Evolutionary conservation across 495 filamentous ascomycete species (phyloP).

Genomic region (Penicillium canescens): DNA sequence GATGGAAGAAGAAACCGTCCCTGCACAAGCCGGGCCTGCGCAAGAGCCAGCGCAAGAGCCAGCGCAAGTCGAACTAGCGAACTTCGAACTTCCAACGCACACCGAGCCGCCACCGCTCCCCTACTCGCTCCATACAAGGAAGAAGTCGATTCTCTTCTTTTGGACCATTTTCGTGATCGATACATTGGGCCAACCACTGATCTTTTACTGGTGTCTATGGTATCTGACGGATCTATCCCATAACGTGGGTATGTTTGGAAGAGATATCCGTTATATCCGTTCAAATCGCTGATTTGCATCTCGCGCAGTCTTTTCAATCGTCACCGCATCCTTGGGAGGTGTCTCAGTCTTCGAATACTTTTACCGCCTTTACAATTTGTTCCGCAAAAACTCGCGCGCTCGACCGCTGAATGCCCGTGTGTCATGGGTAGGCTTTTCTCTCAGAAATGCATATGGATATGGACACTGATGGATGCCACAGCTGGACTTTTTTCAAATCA

Average conservation of each 20-base stretch:
- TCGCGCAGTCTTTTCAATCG: constrained; percentile 55
- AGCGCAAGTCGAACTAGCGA: too few relatives aligned
- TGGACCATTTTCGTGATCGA: constrained; percentile 60
- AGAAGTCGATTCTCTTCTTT: constrained; percentile 56
- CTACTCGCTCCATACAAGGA: constrained; percentile 55
- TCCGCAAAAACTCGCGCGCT: constrained; percentile 48
- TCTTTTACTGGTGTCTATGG: constrained; percentile 58
- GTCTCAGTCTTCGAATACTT: constrained; percentile 63
- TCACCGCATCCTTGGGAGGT: constrained; percentile 55
- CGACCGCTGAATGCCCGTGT: constrained; percentile 53
- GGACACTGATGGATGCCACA: constrained; percentile 18
- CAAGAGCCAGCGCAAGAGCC: too few relatives aligned
- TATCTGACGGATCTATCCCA: constrained; percentile 55
- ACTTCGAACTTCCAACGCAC: background rate
- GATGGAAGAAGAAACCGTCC: constrained; percentile 38
- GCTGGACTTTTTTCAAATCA: constrained; percentile 66
- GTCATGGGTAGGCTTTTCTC: constrained; percentile 40
- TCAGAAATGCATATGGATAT: background rate
- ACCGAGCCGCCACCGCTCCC: constrained; percentile 54
- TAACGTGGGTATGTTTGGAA: constrained; percentile 47
- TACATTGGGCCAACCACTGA: constrained; percentile 53
- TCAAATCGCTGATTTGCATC: constrained; percentile 4
- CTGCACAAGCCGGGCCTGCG: background rate
- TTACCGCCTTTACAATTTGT: constrained; percentile 45
- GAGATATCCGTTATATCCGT: background rate